Evolutionary conservation across 345 rosid species (phyloP).

Genomic region (Fremontodendron californicum): DNA sequence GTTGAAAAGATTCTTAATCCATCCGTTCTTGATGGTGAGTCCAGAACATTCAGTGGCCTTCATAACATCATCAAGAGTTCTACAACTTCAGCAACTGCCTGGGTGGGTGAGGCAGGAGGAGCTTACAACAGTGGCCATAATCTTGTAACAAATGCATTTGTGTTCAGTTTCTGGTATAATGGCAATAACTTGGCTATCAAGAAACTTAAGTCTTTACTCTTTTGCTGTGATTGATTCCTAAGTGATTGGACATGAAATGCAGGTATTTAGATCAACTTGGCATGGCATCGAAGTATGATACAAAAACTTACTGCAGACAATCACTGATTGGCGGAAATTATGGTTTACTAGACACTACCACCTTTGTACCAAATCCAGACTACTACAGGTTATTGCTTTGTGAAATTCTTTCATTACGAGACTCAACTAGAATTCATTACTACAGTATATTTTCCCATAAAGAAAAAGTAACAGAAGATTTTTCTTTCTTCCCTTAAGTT

Average conservation of each 20-base stretch:
- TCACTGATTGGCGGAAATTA: slow-evolving; percentile 84
- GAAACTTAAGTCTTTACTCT: slow-evolving; percentile 25
- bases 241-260: slow-evolving; percentile 14
- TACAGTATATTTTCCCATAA: background rate
- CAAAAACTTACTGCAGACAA: slow-evolving; percentile 95
- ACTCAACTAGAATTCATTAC: background rate
- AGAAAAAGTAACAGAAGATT: background rate
- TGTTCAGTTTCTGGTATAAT: slow-evolving; percentile 84
- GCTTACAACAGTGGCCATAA: slow-evolving; percentile 88
- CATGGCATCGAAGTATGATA: slow-evolving; percentile 60
- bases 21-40: slow-evolving; percentile 54
- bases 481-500: background rate
- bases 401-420: background rate
- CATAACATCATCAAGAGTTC: slow-evolving; percentile 48
- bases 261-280: slow-evolving; percentile 98
- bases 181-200: background rate
- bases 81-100: slow-evolving; percentile 52
- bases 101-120: slow-evolving; percentile 98
- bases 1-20: slow-evolving; percentile 78
- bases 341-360: slow-evolving; percentile 68
- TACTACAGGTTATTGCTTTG: slow-evolving; percentile 56
- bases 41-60: slow-evolving; percentile 45
- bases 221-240: slow-evolving; percentile 5
- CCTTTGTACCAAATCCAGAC: slow-evolving; percentile 86
- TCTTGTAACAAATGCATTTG: slow-evolving; percentile 79